Evolutionary conservation across 2,329 filamentous ascomycete genomes (phyloP).

Genomic region (Neofusicoccum kwambonambiense): DNA sequence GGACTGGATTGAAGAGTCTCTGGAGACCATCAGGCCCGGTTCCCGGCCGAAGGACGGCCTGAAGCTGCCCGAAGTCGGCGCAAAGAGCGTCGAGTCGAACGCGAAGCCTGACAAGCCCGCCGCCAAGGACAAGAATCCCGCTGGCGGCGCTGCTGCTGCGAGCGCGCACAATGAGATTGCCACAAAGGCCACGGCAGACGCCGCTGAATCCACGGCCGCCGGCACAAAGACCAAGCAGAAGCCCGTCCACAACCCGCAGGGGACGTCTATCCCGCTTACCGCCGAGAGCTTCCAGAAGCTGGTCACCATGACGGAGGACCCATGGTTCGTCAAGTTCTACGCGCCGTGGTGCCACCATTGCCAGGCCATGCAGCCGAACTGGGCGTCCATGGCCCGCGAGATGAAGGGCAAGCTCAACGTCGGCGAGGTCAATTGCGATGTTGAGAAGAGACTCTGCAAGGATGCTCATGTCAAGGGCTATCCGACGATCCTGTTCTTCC

Average conservation of each 20-base stretch:
- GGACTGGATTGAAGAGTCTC: constrained; percentile 68
- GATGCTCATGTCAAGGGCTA: constrained; percentile 77
- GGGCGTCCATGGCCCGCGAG: constrained; percentile 84
- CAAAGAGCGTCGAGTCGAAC: constrained; percentile 47
- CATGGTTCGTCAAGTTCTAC: constrained; percentile 99
- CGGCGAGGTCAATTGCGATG: constrained; percentile 94
- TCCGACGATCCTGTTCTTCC: constrained; percentile 91
- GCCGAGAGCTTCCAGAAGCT: constrained; percentile 82
- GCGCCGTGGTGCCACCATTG: constrained; percentile 97
- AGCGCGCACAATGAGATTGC: constrained; percentile 26
- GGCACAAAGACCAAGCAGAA: constrained; percentile 50
- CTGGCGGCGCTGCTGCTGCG: constrained; percentile 31
- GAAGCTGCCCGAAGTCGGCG: constrained; percentile 70
- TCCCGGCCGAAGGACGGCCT: constrained; percentile 68
- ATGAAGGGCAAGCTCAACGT: constrained; percentile 89
- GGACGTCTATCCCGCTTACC: constrained; percentile 71
- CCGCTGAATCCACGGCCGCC: constrained; percentile 36
- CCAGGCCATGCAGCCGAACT: constrained; percentile 85
- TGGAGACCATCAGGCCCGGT: constrained; percentile 78
- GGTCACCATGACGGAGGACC: constrained; percentile 83
- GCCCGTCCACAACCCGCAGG: constrained; percentile 64
- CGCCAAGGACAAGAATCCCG: constrained; percentile 35
- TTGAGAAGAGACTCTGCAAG: constrained; percentile 84
- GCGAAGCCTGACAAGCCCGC: constrained; percentile 36
- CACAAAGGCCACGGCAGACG: constrained; percentile 22